Base-by-base conservation (phyloP, 441 rosid genomes). In the Erysimum pusillum region DNA sequence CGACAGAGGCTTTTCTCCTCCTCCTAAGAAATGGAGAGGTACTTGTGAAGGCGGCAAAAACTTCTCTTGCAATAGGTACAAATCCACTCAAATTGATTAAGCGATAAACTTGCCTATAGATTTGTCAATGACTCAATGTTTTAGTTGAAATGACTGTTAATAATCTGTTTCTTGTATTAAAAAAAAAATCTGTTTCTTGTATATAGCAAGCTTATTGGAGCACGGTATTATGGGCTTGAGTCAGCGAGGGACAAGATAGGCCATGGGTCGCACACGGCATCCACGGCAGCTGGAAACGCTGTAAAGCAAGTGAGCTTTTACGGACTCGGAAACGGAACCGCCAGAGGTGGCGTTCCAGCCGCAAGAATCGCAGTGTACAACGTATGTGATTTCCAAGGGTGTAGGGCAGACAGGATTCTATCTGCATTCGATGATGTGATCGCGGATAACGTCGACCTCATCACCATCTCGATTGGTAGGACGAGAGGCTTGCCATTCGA, bases 11-110 rank as follows among this genome's bases (percentile, higher is more conserved):
- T 84, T 82, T 60, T 76, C 79, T 65, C 73, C 82, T 34, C 79
- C 88, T 63, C 96, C 96, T 2, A 36, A 81, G 12, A 89, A 87
- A 84, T 89, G 92, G 92, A 87, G 83, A 74, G 91, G 93, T 20
- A 56, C 35, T 53, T 91, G 96, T 38, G 18, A 76, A 35, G 83
- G 83, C 12, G 74, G 71, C 67, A 11, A 13, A 59, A 84, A 85
- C 77, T 85, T 89, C 82, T 71, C 88, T 41, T 89, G 93, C 84
- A 91, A 87, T 80, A 87, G 84, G 96, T 88, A 83, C 74, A 44
- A 74, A 68, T 66, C 25, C 11, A 5, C 0, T 32, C 13, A 5
- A 46, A 63, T 1, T 41, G 8, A 9, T 28, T 58, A 39, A 34
- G 11, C n/a, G n/a, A n/a, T n/a, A n/a, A n/a, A n/a, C n/a, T n/a